Conservation (phyloP, 2,329 filamentous ascomycete genomes). For the Sphaerostilbella broomeana region DNA sequence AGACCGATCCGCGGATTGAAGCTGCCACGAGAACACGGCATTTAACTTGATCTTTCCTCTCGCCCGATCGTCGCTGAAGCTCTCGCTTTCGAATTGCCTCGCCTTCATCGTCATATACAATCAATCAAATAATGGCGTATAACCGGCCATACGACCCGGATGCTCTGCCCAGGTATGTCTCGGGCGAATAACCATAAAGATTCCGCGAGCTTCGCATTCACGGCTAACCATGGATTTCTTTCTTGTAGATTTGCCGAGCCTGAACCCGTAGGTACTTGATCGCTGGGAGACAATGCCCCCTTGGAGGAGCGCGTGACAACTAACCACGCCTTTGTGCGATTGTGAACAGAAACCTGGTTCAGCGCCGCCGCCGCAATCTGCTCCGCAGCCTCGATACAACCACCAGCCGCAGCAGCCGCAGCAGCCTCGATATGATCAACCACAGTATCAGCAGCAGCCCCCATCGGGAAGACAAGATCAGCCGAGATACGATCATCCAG, state of each 20-base stretch:
- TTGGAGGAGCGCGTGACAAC: background rate
- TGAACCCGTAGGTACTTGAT: conserved; percentile 49
- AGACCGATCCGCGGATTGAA: too few relatives aligned
- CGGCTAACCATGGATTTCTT: conserved; percentile 20
- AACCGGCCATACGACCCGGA: conserved; percentile 91
- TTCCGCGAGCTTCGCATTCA: too few relatives aligned
- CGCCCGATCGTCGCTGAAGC: background rate
- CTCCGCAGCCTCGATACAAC: conserved; percentile 17
- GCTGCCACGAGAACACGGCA: too few relatives aligned
- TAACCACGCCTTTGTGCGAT: conserved; percentile 1
- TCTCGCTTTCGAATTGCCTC: background rate
- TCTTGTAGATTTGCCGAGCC: conserved; percentile 63
- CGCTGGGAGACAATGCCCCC: conserved; percentile 1
- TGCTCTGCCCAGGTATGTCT: conserved; percentile 77
- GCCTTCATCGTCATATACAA: background rate
- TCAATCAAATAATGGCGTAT: conserved; percentile 87
- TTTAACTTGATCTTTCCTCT: conserved; percentile 6
- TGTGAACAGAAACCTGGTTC: conserved; percentile 31
- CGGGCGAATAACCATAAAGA: conserved; percentile 7
- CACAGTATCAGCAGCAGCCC: conserved; percentile 11
- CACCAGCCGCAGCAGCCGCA: conserved; percentile 17
- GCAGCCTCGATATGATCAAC: conserved; percentile 18
- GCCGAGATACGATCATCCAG: conserved; percentile 8
- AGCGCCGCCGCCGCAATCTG: conserved; percentile 18
- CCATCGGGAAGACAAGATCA: conserved; percentile 1